Evolutionary conservation across 2,329 filamentous ascomycete species (phyloP), one percentile per base, ranked within the genome.

Genomic region (Botrytis squamosa): DNA sequence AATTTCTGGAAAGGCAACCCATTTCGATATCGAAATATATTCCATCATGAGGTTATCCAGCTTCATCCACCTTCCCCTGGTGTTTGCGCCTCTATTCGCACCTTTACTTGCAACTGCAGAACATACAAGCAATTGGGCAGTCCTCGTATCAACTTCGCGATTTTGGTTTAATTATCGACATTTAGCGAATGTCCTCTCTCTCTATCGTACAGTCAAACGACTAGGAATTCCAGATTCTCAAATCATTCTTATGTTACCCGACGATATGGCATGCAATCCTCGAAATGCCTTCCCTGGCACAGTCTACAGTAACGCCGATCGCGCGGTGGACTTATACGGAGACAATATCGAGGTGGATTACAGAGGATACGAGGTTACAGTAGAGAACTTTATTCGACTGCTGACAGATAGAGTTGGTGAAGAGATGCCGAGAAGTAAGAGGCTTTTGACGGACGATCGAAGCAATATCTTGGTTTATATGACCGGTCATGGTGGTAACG

Each of bases 111-210:
- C 80, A 38, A 82, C 82, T 42, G 89, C 90, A 77, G 92, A 95
- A 79, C 96, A 99, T 84, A 99, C 96, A 25, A 98, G 94, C 82
- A 99, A 99, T 84, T 99, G 96, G 96, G 96, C 96, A 16, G 96
- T 99, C 75, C 91, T 99, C n/a, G 96, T 99, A 74, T 96, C 93
- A 77, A 99, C 96, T 9, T 99, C 96, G 71, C 93, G 96, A 71
- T 99, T 99, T 87, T 99, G 96, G 96, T 99, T 99, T 90, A 99
- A 99, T 85, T 99, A 99, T 84, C 93, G 96, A 74, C 96, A 99
- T 83, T 91, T 99, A 70, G 95, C 96, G 83, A 99, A 99, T 85
- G 96, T 97, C 29, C 90, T 99, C 75, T 98, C 95, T 74, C 91
- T 99, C 76, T 99, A 99, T 85, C 93, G 96, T 74, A 99, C 96